Percentiles rank a stretch among this genome's conserved stretches.
phyloP scores from a whole-genome alignment of 331 rosid species.

The Pyracantha coccinea region DNA sequence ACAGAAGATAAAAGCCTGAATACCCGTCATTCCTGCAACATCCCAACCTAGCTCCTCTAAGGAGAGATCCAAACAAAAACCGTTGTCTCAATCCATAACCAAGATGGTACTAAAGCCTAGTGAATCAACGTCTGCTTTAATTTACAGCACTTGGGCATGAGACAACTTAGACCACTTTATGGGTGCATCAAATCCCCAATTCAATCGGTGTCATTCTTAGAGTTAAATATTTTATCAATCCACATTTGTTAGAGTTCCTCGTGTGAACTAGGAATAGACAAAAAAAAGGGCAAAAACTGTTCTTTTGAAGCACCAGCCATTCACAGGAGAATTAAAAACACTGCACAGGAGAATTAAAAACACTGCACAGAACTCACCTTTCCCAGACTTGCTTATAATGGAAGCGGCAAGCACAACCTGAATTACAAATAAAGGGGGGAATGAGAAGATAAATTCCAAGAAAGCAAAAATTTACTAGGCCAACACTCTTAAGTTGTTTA shows the following conservation, averaged over 20 bases:
- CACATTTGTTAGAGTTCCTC: background rate
- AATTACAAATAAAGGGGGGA: conserved; percentile 7
- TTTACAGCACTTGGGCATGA: background rate
- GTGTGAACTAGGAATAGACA: background rate
- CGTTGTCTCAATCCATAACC: background rate
- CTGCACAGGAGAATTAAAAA: background rate
- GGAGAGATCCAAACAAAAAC: background rate
- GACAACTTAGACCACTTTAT: background rate
- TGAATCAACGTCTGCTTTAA: background rate
- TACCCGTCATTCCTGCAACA: background rate
- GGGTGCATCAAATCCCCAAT: background rate
- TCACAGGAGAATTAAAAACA: background rate
- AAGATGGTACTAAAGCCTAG: background rate
- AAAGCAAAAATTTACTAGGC: background rate
- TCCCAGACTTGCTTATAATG: conserved; percentile 87
- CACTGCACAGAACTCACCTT: conserved; percentile 52
- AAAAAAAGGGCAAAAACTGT: background rate
- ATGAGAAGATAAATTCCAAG: background rate
- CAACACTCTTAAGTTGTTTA: background rate
- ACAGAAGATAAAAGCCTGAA: background rate
- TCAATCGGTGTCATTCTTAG: background rate
- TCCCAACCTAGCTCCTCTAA: background rate
- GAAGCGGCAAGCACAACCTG: conserved; percentile 98
- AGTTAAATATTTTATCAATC: background rate
- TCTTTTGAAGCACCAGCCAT: background rate